phyloP scores from a whole-genome alignment of 2,329 filamentous ascomycete genomes.

The Talaromyces sp. region DNA sequence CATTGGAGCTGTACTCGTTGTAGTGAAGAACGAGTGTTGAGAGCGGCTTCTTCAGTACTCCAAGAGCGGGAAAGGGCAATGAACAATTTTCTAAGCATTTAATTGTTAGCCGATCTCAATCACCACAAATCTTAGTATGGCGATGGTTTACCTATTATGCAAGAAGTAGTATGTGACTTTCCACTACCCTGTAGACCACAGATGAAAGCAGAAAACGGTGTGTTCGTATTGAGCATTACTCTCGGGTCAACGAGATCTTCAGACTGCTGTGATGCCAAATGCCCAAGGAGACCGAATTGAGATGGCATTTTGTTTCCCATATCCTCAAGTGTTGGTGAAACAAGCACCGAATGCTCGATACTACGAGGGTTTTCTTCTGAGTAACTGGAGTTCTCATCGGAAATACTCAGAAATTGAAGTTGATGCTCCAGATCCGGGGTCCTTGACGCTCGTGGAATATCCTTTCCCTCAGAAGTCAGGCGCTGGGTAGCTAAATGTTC shows the following conservation, averaged over 20 bases:
- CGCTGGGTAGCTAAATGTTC: slow-evolving; percentile 16
- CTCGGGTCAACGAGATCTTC: slow-evolving; percentile 16
- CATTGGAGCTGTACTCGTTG: slow-evolving; percentile 43
- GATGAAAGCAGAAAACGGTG: slow-evolving; percentile 45
- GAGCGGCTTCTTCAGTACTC: slow-evolving; percentile 46
- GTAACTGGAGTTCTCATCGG: background rate
- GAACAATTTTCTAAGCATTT: slow-evolving; percentile 17
- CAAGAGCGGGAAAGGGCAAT: slow-evolving; percentile 29
- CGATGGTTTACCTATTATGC: slow-evolving; percentile 44
- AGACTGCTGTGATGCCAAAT: slow-evolving; percentile 13
- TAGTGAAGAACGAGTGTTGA: slow-evolving; percentile 57
- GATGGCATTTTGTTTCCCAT: slow-evolving; percentile 15
- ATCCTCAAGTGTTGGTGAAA: slow-evolving; percentile 16
- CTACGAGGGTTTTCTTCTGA: slow-evolving; percentile 7
- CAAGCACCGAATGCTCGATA: slow-evolving; percentile 15
- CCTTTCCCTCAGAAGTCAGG: background rate
- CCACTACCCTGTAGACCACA: slow-evolving; percentile 62
- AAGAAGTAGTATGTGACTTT: slow-evolving; percentile 59
- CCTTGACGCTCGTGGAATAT: background rate
- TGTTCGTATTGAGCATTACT: slow-evolving; percentile 18
- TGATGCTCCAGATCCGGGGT: slow-evolving; percentile 15
- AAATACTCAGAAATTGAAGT: slow-evolving; percentile 16
- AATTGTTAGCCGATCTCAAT: background rate
- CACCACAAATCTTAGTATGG: too few relatives aligned
- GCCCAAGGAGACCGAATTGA: slow-evolving; percentile 17